These are phyloP conservation scores for Neonectria sp. DNA, from an alignment of 2,329 filamentous ascomycete genomes.

Conservation along the genomic window DNA sequence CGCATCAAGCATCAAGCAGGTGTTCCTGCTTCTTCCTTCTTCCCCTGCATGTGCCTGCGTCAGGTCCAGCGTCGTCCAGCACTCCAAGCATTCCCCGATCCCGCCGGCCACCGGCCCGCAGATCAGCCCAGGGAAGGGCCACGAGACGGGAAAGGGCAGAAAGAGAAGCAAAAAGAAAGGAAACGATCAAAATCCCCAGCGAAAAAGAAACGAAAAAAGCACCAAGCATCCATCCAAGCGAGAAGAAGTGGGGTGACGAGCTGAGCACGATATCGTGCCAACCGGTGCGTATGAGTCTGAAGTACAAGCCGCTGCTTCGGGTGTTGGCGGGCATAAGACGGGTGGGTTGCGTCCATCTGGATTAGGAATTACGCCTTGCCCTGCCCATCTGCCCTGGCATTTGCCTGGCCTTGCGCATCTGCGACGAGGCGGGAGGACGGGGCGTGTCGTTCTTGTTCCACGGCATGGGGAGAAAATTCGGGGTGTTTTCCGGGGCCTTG, in stretches of 20 bases:
- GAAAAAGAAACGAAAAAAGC: conserved; percentile 20
- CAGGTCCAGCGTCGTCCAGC: conserved; percentile 1
- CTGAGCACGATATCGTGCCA: conserved; percentile 9
- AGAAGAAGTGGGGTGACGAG: conserved; percentile 34
- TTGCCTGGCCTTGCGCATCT: conserved; percentile 10
- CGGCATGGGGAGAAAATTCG: conserved; percentile 26
- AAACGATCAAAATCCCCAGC: background rate
- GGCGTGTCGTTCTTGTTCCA: background rate
- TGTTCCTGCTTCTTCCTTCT: conserved; percentile 35
- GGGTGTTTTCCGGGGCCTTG: background rate
- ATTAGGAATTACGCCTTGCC: conserved; percentile 12
- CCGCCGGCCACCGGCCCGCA: conserved; percentile 24
- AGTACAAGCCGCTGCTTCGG: conserved; percentile 7
- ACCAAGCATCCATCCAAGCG: conserved; percentile 19
- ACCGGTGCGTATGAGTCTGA: conserved; percentile 3
- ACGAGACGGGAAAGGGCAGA: conserved; percentile 20
- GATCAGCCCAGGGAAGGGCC: conserved; percentile 30
- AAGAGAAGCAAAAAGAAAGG: conserved; percentile 21
- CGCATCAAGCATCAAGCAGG: conserved; percentile 20
- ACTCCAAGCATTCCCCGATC: conserved; percentile 31
- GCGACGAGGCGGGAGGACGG: conserved; percentile 1
- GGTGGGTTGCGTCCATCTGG: background rate
- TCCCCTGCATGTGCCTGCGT: conserved; percentile 42
- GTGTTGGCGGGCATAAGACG: conserved; percentile 18
- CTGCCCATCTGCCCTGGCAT: background rate